These are phyloP conservation scores for Lasiodiplodia sp. DNA, from an alignment of 2,329 filamentous ascomycete species.

Conservation along the genomic window DNA sequence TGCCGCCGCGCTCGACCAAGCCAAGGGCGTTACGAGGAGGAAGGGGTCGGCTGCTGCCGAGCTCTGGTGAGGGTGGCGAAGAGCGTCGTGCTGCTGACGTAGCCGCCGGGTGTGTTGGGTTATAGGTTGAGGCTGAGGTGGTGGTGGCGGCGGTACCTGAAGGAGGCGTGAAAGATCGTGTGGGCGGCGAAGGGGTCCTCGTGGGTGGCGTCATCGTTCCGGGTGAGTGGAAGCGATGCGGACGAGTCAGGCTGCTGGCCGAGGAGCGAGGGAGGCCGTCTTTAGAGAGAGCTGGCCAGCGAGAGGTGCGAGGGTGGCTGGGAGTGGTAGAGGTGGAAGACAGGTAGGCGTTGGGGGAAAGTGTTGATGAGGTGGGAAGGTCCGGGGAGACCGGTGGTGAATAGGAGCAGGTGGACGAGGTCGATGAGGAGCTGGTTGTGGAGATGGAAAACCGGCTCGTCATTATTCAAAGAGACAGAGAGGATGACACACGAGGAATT, in stretches of 20 bases:
- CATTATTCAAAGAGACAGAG: neutral
- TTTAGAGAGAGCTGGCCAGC: slow-evolving; percentile 10
- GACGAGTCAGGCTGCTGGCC: neutral
- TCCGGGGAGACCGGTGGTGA: neutral
- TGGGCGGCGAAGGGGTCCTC: neutral
- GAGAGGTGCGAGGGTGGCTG: neutral
- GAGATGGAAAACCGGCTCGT: slow-evolving; percentile 19
- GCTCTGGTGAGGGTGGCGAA: neutral
- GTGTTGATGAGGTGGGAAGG: neutral
- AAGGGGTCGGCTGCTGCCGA: neutral
- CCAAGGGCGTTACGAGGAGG: neutral
- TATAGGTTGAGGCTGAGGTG: neutral
- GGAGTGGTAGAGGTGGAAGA: neutral
- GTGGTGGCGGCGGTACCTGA: neutral
- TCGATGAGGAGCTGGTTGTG: slow-evolving; percentile 2
- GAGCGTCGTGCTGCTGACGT: neutral
- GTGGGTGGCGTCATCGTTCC: neutral
- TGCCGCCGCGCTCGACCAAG: neutral
- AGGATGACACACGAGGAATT: neutral
- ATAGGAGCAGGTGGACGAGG: neutral
- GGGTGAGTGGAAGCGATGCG: neutral
- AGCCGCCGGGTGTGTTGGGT: neutral
- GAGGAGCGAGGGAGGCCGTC: slow-evolving; percentile 18
- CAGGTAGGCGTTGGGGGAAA: neutral
- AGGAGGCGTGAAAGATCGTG: neutral